Evolutionary conservation across 345 rosid genomes (phyloP).

Genomic region (Cardamine resedifolia): DNA sequence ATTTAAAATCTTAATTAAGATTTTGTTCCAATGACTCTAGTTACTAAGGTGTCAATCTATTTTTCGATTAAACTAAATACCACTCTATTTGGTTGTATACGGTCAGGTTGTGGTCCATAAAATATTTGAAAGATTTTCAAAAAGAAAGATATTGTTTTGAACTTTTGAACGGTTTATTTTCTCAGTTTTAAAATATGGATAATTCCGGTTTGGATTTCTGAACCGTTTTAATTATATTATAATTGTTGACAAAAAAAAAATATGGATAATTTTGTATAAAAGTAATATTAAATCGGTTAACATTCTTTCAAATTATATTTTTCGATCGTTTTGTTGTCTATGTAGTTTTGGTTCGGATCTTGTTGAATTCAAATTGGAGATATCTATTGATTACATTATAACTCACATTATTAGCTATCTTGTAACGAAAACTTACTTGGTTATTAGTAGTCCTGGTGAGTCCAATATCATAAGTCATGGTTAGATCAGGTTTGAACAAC

Average conservation of each 20-base stretch:
- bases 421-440: slow-evolving; percentile 24
- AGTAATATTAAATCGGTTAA: not conserved
- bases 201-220: too few species aligned
- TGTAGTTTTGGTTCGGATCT: not conserved
- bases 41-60: not conserved
- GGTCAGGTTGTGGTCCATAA: not conserved
- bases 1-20: not conserved
- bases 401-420: too few species aligned
- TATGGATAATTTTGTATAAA: too few species aligned
- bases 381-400: not conserved
- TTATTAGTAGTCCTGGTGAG: slow-evolving; percentile 49
- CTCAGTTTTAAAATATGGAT: not conserved
- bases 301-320: not conserved
- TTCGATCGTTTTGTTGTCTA: not conserved
- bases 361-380: not conserved
- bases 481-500: slow-evolving; percentile 68
- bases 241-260: too few species aligned
- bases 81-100: not conserved
- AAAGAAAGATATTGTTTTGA: too few species aligned
- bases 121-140: not conserved
- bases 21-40: not conserved
- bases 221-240: too few species aligned
- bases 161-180: not conserved
- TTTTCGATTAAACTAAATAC: not conserved
- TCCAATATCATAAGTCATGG: slow-evolving; percentile 76